phyloP scores from a whole-genome alignment of 768 basidiomycete species.

The Myochromella boudieri region DNA sequence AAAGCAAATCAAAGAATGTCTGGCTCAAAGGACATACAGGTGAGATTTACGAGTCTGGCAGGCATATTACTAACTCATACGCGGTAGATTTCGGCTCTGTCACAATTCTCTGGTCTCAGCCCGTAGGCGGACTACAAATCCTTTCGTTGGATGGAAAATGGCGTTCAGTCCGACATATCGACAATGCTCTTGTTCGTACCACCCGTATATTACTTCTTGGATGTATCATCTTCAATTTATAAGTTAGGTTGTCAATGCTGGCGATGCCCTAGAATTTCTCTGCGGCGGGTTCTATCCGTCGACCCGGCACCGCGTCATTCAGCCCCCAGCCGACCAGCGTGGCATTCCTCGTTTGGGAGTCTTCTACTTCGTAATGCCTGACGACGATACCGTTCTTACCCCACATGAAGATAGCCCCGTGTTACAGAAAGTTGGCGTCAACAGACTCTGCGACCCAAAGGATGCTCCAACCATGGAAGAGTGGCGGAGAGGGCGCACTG shows the following conservation, averaged over 20 bases:
- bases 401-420: conserved; percentile 50
- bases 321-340: conserved; percentile 54
- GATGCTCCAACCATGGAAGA: conserved; percentile 50
- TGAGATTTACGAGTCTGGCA: conserved; percentile 2
- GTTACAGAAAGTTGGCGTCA: conserved; percentile 42
- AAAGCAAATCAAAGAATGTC: conserved; percentile 40
- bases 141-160: conserved; percentile 49
- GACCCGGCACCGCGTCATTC: conserved; percentile 47
- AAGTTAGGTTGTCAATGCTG: conserved; percentile 55
- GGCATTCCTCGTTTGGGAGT: conserved; percentile 49
- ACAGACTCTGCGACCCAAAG: conserved; percentile 32
- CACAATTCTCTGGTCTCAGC: conserved; percentile 62
- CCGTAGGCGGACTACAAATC: conserved; percentile 58
- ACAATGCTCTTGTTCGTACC: conserved; percentile 50
- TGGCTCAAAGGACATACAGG: conserved; percentile 55
- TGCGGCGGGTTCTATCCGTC: conserved; percentile 60
- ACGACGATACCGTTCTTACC: conserved; percentile 47
- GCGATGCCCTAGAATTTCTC: conserved; percentile 60
- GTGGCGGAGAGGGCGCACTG: conserved; percentile 52
- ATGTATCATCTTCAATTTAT: too few species aligned
- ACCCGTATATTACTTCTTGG: too few species aligned
- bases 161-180: conserved; percentile 59
- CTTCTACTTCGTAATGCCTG: conserved; percentile 56
- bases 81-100: conserved; percentile 50
- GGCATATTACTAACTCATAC: background rate